Conservation (phyloP, 345 rosid species). For the Clausena lansium region DNA sequence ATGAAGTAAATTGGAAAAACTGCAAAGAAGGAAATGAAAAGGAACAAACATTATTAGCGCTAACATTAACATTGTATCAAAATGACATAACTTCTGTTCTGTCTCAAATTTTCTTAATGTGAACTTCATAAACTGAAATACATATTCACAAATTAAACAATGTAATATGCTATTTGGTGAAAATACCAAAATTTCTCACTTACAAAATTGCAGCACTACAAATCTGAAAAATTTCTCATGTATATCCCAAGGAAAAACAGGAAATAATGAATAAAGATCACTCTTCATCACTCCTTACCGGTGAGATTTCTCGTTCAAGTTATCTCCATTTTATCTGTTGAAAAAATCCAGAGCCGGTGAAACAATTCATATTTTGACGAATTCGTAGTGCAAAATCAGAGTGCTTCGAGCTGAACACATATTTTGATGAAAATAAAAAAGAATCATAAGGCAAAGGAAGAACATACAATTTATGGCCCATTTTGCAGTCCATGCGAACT, state of each 20-base stretch:
- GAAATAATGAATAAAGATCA: neutral
- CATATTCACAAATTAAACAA: constrained; percentile 3
- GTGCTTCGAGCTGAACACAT: neutral
- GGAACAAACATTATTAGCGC: too few species aligned
- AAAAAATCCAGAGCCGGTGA: neutral
- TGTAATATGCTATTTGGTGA: neutral
- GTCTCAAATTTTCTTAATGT: neutral
- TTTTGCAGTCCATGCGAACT: constrained; percentile 46
- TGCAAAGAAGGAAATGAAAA: neutral
- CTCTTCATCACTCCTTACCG: neutral
- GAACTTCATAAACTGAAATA: neutral
- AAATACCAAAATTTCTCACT: neutral
- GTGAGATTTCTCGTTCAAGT: neutral
- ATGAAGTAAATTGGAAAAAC: neutral
- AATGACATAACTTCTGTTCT: neutral
- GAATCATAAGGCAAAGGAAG: neutral
- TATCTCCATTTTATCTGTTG: neutral
- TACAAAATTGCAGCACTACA: neutral
- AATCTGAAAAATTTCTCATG: neutral
- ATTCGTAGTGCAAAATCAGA: neutral
- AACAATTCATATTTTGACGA: neutral
- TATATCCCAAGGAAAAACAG: neutral
- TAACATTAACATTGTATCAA: neutral
- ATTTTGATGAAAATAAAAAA: neutral
- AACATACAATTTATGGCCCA: constrained; percentile 28